Evolutionary conservation across 1,284 basidiomycete species (phyloP).

Genomic region (Thecaphora thlaspeos): DNA sequence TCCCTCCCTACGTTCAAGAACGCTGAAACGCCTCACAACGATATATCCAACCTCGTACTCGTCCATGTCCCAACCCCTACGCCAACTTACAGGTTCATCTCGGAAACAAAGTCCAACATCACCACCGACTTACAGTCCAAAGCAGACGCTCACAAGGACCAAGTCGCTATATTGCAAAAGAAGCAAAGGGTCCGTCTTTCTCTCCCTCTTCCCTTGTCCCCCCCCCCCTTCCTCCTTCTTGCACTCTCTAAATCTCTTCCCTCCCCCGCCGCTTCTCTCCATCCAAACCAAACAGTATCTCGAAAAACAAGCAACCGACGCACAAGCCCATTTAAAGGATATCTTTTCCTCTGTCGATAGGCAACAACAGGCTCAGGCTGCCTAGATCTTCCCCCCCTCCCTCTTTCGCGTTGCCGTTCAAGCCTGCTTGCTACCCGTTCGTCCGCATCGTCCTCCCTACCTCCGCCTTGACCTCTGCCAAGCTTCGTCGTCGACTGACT

Average conservation of each 20-base stretch:
- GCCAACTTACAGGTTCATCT: constrained; percentile 16
- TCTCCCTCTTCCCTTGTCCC: neutral
- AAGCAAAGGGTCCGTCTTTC: constrained; percentile 15
- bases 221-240: neutral
- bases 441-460: too few species aligned
- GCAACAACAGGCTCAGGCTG: constrained; percentile 16
- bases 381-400: neutral
- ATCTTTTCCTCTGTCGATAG: constrained; percentile 30
- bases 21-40: too few species aligned
- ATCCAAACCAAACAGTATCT: constrained; percentile 18
- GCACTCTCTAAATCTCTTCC: neutral
- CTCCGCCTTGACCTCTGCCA: too few species aligned
- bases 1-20: too few species aligned
- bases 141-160: constrained; percentile 8
- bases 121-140: constrained; percentile 13
- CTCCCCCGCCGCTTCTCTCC: neutral
- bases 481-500: too few species aligned
- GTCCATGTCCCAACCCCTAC: too few species aligned
- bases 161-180: constrained; percentile 14
- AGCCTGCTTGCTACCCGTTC: too few species aligned
- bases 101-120: constrained; percentile 15
- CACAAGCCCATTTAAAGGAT: constrained; percentile 36
- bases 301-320: constrained; percentile 28
- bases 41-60: too few species aligned
- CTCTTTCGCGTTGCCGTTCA: too few species aligned